phyloP scores from a whole-genome alignment of 2,329 filamentous ascomycete genomes.

The Microsporum audouinii region DNA sequence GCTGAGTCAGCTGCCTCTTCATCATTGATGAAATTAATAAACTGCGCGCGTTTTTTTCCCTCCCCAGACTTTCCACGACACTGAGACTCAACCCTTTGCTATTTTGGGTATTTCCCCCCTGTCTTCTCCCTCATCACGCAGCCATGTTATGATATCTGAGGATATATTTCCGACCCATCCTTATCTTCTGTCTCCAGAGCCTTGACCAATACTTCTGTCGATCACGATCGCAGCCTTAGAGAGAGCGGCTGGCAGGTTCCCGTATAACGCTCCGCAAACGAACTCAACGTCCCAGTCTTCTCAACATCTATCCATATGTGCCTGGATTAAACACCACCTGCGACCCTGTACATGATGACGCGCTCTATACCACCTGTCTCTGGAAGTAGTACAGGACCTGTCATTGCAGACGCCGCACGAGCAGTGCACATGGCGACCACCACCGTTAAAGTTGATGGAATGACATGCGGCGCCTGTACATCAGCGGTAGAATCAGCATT shows the following conservation, averaged over 20 bases:
- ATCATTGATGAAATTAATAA: background rate
- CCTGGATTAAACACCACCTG: background rate
- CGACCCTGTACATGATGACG: background rate
- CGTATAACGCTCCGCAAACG: background rate
- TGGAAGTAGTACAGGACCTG: background rate
- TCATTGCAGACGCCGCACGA: background rate
- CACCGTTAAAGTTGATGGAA: conserved; percentile 80
- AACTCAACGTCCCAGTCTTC: background rate
- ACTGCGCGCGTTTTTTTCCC: background rate
- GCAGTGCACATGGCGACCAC: conserved; percentile 65
- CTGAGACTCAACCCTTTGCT: background rate
- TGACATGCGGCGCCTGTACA: conserved; percentile 81
- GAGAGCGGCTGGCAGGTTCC: background rate
- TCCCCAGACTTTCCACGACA: background rate
- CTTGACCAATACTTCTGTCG: background rate
- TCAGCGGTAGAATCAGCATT: conserved; percentile 92
- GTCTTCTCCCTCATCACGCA: background rate
- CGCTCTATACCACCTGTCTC: background rate
- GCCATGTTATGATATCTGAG: background rate
- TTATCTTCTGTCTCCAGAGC: background rate
- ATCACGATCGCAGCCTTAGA: background rate
- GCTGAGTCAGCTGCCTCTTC: background rate
- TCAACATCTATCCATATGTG: background rate
- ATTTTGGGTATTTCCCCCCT: background rate
- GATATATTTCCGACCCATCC: background rate